Percentiles rank a stretch among this genome's conserved stretches.
phyloP scores from a whole-genome alignment of 202 grass and related monocot species.

The Bolboschoenoplectus hybrid region DNA sequence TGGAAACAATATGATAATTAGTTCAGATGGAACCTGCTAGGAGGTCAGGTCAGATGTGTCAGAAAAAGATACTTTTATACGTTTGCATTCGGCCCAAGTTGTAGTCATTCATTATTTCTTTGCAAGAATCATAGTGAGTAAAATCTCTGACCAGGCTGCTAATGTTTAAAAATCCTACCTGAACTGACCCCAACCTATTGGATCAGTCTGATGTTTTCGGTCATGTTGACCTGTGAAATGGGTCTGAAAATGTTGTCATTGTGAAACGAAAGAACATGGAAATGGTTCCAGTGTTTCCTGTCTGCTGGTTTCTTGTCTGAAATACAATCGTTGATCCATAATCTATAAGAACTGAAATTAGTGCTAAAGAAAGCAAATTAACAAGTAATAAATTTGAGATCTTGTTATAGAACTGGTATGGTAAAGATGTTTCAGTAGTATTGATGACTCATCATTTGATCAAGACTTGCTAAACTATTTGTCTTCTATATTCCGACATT shows the following conservation, averaged over 20 bases:
- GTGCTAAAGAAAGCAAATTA: not conserved
- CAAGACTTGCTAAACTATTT: slow-evolving; percentile 2
- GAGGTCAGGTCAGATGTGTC: not conserved
- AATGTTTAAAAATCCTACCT: not conserved
- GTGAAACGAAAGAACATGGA: not conserved
- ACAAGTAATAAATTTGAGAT: not conserved
- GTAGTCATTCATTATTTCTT: not conserved
- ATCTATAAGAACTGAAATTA: not conserved
- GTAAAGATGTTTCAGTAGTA: not conserved
- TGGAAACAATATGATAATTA: not conserved
- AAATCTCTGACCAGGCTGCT: not conserved
- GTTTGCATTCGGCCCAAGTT: not conserved
- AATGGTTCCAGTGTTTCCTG: not conserved
- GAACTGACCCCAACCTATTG: not conserved
- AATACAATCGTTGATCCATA: not conserved
- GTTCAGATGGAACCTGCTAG: not conserved
- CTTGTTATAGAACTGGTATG: not conserved
- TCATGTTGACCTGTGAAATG: not conserved
- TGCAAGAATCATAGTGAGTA: not conserved
- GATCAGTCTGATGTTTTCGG: not conserved
- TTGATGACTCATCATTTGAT: not conserved
- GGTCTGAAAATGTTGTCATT: not conserved
- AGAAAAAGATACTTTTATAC: not conserved
- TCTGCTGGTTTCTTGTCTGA: not conserved
- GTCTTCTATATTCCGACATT: slow-evolving; percentile 31